Percentiles rank a stretch among this genome's conserved stretches.
These are phyloP conservation scores for Vanrija pseudolonga DNA, from an alignment of 1,284 basidiomycete species.

Conservation along the genomic window DNA sequence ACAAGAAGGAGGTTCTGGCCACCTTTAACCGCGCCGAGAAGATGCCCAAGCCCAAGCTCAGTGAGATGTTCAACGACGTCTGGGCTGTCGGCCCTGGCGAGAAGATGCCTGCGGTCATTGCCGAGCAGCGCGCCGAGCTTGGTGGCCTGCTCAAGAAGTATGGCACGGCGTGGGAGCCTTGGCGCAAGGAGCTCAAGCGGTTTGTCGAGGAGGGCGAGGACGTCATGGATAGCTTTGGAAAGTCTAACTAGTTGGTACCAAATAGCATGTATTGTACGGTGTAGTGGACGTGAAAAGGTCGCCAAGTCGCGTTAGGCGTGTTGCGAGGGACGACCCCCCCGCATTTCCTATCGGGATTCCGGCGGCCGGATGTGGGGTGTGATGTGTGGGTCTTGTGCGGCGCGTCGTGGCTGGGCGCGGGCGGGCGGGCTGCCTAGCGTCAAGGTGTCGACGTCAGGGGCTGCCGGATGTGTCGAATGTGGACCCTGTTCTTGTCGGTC, in stretches of 20 bases:
- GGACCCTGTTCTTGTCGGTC: too few relatives aligned
- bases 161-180: conserved; percentile 74
- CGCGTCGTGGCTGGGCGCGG: too few relatives aligned
- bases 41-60: conserved; percentile 64
- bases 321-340: too few relatives aligned
- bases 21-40: conserved; percentile 75
- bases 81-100: conserved; percentile 58
- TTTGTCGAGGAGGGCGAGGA: conserved; percentile 76
- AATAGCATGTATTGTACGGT: background rate
- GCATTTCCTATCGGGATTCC: too few relatives aligned
- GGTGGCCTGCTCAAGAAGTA: conserved; percentile 74
- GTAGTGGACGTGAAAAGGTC: too few relatives aligned
- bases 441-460: too few relatives aligned
- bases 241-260: conserved; percentile 1
- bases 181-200: conserved; percentile 72
- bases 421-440: too few relatives aligned
- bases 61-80: conserved; percentile 80
- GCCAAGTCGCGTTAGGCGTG: too few relatives aligned
- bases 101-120: conserved; percentile 76
- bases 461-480: too few relatives aligned
- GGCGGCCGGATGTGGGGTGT: too few relatives aligned
- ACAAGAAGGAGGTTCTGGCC: conserved; percentile 69
- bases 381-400: too few relatives aligned
- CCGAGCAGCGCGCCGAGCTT: conserved; percentile 78
- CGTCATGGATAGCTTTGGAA: conserved; percentile 50